These are phyloP conservation scores for Monilinia laxa DNA, from an alignment of 2,329 filamentous ascomycete genomes.

Conservation along the genomic window DNA sequence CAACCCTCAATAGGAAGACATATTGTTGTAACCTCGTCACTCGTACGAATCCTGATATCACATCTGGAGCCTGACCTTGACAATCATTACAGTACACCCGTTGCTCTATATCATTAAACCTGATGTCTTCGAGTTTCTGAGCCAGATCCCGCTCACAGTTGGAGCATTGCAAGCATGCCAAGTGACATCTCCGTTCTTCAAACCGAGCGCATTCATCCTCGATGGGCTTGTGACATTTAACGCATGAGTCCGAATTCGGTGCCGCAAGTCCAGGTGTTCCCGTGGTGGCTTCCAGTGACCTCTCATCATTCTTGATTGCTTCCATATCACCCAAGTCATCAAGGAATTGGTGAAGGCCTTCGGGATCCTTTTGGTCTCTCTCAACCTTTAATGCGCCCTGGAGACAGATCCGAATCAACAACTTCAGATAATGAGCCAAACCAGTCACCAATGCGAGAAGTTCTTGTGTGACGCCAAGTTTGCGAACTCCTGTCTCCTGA, in stretches of 20 bases:
- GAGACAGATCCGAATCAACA: conserved; percentile 93
- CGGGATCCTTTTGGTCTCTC: conserved; percentile 71
- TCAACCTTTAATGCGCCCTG: conserved; percentile 91
- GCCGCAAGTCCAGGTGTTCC: conserved; percentile 67
- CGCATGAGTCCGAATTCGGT: conserved; percentile 81
- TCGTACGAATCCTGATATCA: conserved; percentile 61
- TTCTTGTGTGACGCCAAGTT: conserved; percentile 95
- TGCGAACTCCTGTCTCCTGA: conserved; percentile 83
- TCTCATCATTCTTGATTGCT: conserved; percentile 67
- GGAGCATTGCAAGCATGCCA: conserved; percentile 68
- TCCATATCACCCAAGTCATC: conserved; percentile 85
- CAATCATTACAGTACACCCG: conserved; percentile 72
- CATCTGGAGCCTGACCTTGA: conserved; percentile 56
- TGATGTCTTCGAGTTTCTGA: conserved; percentile 64
- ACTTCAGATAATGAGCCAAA: conserved; percentile 93
- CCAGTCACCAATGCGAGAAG: conserved; percentile 96
- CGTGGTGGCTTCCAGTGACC: conserved; percentile 63
- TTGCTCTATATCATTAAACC: conserved; percentile 66
- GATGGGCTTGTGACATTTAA: conserved; percentile 78
- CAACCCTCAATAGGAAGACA: conserved; percentile 87
- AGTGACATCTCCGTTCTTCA: conserved; percentile 78
- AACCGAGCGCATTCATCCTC: conserved; percentile 87
- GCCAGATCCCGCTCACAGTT: conserved; percentile 75
- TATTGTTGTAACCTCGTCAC: conserved; percentile 91
- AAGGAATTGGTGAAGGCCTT: conserved; percentile 79